Evolutionary conservation across 345 rosid genomes (phyloP).

Genomic region (Citrus glauca): DNA sequence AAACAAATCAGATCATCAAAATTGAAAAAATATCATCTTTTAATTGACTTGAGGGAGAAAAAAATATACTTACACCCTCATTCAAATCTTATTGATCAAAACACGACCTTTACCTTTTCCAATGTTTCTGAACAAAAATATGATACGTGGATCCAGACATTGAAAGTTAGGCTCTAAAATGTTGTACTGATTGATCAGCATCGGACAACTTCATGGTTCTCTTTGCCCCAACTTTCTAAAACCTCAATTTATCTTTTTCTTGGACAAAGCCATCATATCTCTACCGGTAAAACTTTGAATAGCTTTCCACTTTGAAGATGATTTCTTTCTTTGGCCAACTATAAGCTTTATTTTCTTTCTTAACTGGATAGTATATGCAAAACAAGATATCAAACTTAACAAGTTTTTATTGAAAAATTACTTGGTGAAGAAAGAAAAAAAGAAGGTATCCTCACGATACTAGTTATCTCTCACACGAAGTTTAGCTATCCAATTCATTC

Average conservation of each 20-base stretch:
- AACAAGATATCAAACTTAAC: constrained; percentile 58
- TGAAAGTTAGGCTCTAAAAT: constrained; percentile 47
- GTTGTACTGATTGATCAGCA: constrained; percentile 52
- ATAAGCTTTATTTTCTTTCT: constrained; percentile 66
- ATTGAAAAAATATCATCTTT: not conserved
- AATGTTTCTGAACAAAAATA: constrained; percentile 46
- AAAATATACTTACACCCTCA: constrained; percentile 24
- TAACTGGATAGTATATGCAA: constrained; percentile 66
- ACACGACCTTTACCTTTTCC: constrained; percentile 46
- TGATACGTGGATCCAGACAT: constrained; percentile 44
- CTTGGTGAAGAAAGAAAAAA: constrained; percentile 16
- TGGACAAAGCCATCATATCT: constrained; percentile 51
- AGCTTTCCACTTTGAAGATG: constrained; percentile 66
- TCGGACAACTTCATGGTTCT: constrained; percentile 54
- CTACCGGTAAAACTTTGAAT: constrained; percentile 58
- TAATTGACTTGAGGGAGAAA: not conserved
- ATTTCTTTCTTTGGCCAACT: constrained; percentile 72
- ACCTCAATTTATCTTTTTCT: constrained; percentile 49
- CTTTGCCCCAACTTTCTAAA: constrained; percentile 67
- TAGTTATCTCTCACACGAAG: constrained; percentile 25
- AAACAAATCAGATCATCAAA: not conserved
- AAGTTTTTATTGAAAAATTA: constrained; percentile 22
- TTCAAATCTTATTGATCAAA: constrained; percentile 33
- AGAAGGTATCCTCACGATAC: constrained; percentile 28
- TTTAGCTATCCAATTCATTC: constrained; percentile 31